A percentile compares a stretch with the other conserved stretches of the same genome.
These are phyloP conservation scores for Backusella australiensis DNA, from an alignment of 192 early-diverging fungal species.

Conservation along the genomic window DNA sequence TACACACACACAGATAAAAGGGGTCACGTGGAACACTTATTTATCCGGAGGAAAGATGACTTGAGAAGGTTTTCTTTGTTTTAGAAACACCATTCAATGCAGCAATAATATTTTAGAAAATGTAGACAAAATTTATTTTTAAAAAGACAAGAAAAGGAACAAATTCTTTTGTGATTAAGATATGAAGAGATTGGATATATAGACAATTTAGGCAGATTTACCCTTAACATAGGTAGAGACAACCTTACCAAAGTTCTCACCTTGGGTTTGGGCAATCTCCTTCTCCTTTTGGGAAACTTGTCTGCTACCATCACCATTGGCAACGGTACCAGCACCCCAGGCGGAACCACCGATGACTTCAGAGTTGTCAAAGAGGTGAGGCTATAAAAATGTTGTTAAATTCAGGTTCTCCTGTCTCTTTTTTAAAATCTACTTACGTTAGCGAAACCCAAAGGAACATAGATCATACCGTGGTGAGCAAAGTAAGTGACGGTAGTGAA, in stretches of 20 bases:
- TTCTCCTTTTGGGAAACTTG: slow-evolving; percentile 63
- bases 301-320: slow-evolving; percentile 60
- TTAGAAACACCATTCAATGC: too few relatives aligned
- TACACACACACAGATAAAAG: too few relatives aligned
- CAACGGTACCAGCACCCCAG: slow-evolving; percentile 16
- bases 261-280: slow-evolving; percentile 59
- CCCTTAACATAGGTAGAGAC: slow-evolving; percentile 26
- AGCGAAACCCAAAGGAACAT: slow-evolving; percentile 66
- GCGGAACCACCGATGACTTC: slow-evolving; percentile 21
- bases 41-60: too few relatives aligned
- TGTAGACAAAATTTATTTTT: too few relatives aligned
- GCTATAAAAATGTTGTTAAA: neutral
- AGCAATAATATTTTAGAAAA: too few relatives aligned
- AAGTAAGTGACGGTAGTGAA: slow-evolving; percentile 61
- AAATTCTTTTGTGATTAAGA: too few relatives aligned
- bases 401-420: neutral
- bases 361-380: slow-evolving; percentile 47
- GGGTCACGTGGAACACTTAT: too few relatives aligned
- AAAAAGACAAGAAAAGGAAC: too few relatives aligned
- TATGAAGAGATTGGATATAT: too few relatives aligned
- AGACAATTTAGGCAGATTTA: neutral
- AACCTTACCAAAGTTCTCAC: slow-evolving; percentile 57
- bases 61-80: too few relatives aligned
- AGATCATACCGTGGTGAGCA: slow-evolving; percentile 77
- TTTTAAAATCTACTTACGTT: slow-evolving; percentile 12